Conservation (phyloP, 768 basidiomycete genomes). For the Boletus rubropictus region DNA sequence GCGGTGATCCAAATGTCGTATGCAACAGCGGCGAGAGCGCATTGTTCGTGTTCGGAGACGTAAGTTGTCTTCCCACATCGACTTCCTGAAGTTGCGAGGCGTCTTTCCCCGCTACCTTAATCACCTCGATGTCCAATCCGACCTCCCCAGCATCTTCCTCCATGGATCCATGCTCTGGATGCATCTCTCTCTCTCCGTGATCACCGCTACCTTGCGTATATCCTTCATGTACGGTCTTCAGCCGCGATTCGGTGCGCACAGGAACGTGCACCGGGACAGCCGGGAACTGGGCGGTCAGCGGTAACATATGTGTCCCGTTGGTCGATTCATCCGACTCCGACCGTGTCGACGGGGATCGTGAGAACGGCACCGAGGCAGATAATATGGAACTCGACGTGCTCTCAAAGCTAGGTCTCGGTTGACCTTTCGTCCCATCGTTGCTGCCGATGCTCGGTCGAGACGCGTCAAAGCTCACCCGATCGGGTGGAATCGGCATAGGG, state of each 20-base stretch:
- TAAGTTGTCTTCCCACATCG: background rate
- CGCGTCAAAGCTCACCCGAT: conserved; percentile 14
- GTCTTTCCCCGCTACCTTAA: conserved; percentile 10
- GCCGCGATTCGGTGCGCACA: conserved; percentile 27
- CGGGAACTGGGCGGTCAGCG: conserved; percentile 28
- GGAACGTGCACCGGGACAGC: conserved; percentile 29
- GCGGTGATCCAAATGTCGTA: conserved; percentile 38
- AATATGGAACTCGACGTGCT: conserved; percentile 19
- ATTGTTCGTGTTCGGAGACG: conserved; percentile 3
- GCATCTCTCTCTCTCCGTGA: conserved; percentile 15
- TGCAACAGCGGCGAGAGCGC: conserved; percentile 36
- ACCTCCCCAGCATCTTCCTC: background rate
- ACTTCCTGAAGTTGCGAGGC: conserved; percentile 10
- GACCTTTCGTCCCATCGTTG: conserved; percentile 15
- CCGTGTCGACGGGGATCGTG: conserved; percentile 19
- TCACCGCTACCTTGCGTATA: conserved; percentile 16
- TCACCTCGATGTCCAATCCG: conserved; percentile 12
- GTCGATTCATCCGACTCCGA: conserved; percentile 23
- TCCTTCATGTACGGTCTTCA: conserved; percentile 27
- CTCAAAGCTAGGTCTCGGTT: conserved; percentile 23
- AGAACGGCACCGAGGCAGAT: conserved; percentile 12
- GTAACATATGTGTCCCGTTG: conserved; percentile 13
- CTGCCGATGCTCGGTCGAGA: conserved; percentile 20
- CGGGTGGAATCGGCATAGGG: conserved; percentile 24
- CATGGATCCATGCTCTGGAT: conserved; percentile 19